Evolutionary conservation across 768 basidiomycete genomes (phyloP).

Genomic region (Mycena albidolilacea): DNA sequence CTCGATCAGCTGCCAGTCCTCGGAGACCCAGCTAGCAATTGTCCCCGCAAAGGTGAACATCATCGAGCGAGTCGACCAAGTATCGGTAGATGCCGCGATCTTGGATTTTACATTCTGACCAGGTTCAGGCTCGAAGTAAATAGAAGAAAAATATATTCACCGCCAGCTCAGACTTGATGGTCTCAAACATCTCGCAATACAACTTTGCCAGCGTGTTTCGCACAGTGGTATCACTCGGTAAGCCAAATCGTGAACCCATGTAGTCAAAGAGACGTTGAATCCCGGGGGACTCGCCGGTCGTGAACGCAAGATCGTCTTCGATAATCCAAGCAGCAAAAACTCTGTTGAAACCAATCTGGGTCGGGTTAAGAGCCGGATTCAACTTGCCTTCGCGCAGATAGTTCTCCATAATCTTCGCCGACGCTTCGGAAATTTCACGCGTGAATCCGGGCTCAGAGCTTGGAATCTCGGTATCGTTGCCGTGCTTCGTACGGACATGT

Average conservation of each 20-base stretch:
- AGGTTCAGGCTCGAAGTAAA: background rate
- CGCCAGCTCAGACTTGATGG: slow-evolving; percentile 40
- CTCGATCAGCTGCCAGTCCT: slow-evolving; percentile 51
- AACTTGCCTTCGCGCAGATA: slow-evolving; percentile 38
- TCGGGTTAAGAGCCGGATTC: slow-evolving; percentile 37
- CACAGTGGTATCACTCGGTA: slow-evolving; percentile 47
- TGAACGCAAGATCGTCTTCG: slow-evolving; percentile 47
- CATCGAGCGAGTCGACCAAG: slow-evolving; percentile 50
- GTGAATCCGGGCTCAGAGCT: background rate
- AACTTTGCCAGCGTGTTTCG: slow-evolving; percentile 41
- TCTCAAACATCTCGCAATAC: slow-evolving; percentile 39
- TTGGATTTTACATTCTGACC: slow-evolving; percentile 42
- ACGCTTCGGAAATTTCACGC: background rate
- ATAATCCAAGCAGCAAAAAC: slow-evolving; percentile 44
- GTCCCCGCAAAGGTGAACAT: slow-evolving; percentile 51
- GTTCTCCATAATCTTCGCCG: slow-evolving; percentile 39
- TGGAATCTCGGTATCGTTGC: background rate
- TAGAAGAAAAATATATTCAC: slow-evolving; percentile 22
- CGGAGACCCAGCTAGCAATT: slow-evolving; percentile 43
- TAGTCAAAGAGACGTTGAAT: slow-evolving; percentile 26
- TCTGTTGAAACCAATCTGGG: slow-evolving; percentile 36
- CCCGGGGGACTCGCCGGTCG: slow-evolving; percentile 38
- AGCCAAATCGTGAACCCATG: background rate
- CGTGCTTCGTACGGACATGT: background rate
- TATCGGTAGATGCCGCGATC: slow-evolving; percentile 45